phyloP scores from a whole-genome alignment of 1,284 basidiomycete species.

The Porogramme epimiltina region DNA sequence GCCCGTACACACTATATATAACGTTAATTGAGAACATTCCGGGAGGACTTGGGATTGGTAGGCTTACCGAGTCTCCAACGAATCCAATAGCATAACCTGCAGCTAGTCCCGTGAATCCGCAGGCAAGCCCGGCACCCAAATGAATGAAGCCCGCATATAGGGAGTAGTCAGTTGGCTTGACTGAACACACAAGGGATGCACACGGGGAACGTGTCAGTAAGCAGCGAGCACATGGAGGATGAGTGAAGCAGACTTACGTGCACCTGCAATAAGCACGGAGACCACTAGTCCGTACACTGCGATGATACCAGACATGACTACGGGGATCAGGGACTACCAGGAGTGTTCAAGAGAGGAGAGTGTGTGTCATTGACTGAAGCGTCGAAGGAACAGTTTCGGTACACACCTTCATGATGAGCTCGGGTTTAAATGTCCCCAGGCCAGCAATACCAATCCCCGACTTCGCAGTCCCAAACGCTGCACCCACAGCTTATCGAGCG shows the following conservation, averaged over 20 bases:
- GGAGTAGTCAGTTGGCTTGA: conserved; percentile 21
- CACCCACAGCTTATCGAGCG: conserved; percentile 61
- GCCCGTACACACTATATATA: not conserved
- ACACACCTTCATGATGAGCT: conserved; percentile 83
- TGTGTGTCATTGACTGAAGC: too few relatives aligned
- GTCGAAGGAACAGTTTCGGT: not conserved
- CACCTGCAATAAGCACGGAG: conserved; percentile 83
- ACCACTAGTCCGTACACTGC: conserved; percentile 96
- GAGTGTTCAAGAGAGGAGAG: not conserved
- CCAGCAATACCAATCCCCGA: conserved; percentile 99
- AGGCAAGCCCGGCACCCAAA: conserved; percentile 86
- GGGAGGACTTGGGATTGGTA: not conserved
- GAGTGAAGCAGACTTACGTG: conserved; percentile 64
- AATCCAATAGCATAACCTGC: conserved; percentile 94
- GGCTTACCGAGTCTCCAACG: conserved; percentile 84
- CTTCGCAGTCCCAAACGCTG: conserved; percentile 89
- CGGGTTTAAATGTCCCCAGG: conserved; percentile 95
- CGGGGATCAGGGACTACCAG: conserved; percentile 84
- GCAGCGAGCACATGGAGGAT: conserved; percentile 8
- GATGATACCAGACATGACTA: conserved; percentile 99
- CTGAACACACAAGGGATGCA: conserved; percentile 38
- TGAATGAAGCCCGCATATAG: conserved; percentile 88
- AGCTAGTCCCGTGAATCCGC: conserved; percentile 87
- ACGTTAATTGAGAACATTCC: not conserved
- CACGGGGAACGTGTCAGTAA: conserved; percentile 43